These are phyloP conservation scores for Penicillium herquei DNA, from an alignment of 495 filamentous ascomycete genomes.

Conservation along the genomic window DNA sequence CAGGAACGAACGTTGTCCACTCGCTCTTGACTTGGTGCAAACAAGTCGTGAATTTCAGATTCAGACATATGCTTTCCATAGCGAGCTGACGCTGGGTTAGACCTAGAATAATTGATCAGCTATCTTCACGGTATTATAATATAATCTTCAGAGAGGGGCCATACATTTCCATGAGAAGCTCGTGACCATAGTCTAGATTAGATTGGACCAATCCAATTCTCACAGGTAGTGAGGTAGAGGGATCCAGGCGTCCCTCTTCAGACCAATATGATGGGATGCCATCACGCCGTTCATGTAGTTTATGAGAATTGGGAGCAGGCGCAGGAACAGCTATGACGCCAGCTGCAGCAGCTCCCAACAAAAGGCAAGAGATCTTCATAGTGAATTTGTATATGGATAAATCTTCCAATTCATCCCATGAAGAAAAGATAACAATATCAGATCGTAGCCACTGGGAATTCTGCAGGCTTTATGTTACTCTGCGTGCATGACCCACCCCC, in stretches of 20 bases:
- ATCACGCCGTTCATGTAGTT: conserved; percentile 42
- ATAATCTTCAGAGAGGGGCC: neutral
- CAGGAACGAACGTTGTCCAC: conserved; percentile 47
- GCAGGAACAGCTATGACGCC: conserved; percentile 26
- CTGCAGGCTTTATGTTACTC: conserved; percentile 14
- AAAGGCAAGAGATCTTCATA: conserved; percentile 33
- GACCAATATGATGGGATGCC: conserved; percentile 33
- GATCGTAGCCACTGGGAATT: neutral
- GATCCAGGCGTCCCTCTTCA: conserved; percentile 28
- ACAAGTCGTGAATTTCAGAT: conserved; percentile 50
- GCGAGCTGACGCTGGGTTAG: conserved; percentile 42
- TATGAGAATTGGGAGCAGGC: conserved; percentile 30
- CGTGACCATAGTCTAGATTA: conserved; percentile 52
- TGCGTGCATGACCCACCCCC: neutral
- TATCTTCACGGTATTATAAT: neutral
- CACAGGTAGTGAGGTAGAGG: conserved; percentile 44
- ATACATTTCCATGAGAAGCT: conserved; percentile 54
- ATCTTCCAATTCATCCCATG: neutral
- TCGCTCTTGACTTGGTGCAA: conserved; percentile 42
- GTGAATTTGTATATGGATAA: neutral
- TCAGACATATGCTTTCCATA: conserved; percentile 52
- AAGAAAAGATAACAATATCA: neutral
- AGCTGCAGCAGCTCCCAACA: conserved; percentile 29
- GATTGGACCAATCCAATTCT: conserved; percentile 55
- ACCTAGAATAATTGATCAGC: conserved; percentile 18